A percentile compares a stretch with the other conserved stretches of the same genome.
Conservation (phyloP, 2,329 filamentous ascomycete species). For the Teratosphaeria destructans region DNA sequence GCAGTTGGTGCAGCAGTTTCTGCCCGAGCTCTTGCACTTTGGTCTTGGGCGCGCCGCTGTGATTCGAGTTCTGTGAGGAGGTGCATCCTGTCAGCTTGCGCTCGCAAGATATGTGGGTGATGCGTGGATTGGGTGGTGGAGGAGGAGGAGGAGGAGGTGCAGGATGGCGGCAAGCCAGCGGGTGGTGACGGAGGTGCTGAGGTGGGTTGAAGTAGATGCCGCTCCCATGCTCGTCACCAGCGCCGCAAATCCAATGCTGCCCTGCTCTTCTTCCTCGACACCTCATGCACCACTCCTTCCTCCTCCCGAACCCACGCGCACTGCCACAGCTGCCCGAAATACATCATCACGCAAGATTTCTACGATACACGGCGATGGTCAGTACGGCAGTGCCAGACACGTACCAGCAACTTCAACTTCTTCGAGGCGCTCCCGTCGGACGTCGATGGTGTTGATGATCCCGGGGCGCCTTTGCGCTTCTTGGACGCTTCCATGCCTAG, state of each 20-base stretch:
- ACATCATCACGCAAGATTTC: neutral
- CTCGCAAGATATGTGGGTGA: neutral
- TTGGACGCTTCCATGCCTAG: conserved; percentile 31
- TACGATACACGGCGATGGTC: neutral
- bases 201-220: conserved; percentile 13
- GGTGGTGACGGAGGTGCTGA: conserved; percentile 20
- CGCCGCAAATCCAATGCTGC: conserved; percentile 10
- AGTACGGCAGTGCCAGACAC: conserved; percentile 23
- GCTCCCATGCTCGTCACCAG: conserved; percentile 15
- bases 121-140: neutral
- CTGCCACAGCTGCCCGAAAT: neutral
- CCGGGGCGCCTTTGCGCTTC: conserved; percentile 47
- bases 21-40: conserved; percentile 52
- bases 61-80: conserved; percentile 20
- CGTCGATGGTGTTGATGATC: conserved; percentile 35
- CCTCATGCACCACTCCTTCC: conserved; percentile 3
- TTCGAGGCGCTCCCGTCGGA: conserved; percentile 45
- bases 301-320: neutral
- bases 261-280: conserved; percentile 2
- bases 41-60: conserved; percentile 9
- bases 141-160: neutral
- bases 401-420: conserved; percentile 49
- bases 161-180: conserved; percentile 1
- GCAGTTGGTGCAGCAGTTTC: conserved; percentile 64
- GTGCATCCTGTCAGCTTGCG: conserved; percentile 9